Evolutionary conservation across 345 rosid species (phyloP), one percentile per base, ranked within the genome.

Genomic region (Citrus glauca): DNA sequence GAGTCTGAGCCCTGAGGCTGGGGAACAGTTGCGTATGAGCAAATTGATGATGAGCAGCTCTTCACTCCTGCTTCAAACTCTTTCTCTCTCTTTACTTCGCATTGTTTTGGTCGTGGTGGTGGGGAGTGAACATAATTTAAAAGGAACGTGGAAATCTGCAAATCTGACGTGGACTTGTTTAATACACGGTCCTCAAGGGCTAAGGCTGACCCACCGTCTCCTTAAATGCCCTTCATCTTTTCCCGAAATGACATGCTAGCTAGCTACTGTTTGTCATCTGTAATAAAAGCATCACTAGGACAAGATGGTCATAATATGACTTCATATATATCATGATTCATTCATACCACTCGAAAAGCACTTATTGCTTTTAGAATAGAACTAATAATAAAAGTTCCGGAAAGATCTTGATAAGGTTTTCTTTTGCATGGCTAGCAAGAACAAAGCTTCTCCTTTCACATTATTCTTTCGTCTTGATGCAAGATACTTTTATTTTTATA

Each of bases 91-190:
- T 59, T 55, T 24, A 71, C 48, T 74, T 70, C 71, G 66, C 56
- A 75, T 50, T 66, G 45, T 65, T 59, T 42, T 6, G 0, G 33
- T 42, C 1, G 20, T 0, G n/a, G 10, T 66, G 32, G 61, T 45
- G 22, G 45, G 30, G n/a, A 4, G n/a, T 42, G 71, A 35, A 65
- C 84, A n/a, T 71, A 75, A 17, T 66, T 77, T 84, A 77, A 73
- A 74, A 13, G 19, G 13, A 55, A 28, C 48, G 72, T 56, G 74
- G 69, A 69, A 63, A 77, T 74, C 81, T 80, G 74, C 38, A 59
- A 35, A 74, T 80, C 76, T 72, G 88, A 81, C 76, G 85, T 86
- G 89, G 88, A 77, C 56, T 30, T 69, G 66, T 67, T 81, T 70
- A 65, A 65, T 71, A 69, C 73, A 57, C 45, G 60, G 81, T 80